Percentiles rank a stretch among this genome's conserved stretches.
These are phyloP conservation scores for Mucor saturninus DNA, from an alignment of 371 early-diverging fungal genomes.

Conservation along the genomic window DNA sequence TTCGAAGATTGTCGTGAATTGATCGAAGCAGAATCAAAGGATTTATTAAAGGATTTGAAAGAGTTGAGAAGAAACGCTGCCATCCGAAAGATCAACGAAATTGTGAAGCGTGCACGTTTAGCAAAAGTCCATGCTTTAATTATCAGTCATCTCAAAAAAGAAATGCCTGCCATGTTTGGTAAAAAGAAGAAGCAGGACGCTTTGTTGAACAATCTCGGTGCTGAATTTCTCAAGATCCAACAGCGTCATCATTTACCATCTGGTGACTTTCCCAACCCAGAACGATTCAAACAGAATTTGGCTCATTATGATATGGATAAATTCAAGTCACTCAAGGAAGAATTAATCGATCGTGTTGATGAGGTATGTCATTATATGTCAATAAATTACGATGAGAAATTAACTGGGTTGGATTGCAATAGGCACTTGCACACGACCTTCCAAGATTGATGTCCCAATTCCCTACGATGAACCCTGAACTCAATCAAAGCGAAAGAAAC, in stretches of 20 bases:
- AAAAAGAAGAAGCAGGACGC: constrained; percentile 78
- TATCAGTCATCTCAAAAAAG: constrained; percentile 75
- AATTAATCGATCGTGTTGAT: constrained; percentile 61
- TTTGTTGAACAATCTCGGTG: constrained; percentile 70
- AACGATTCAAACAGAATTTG: constrained; percentile 64
- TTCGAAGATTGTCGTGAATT: constrained; percentile 77
- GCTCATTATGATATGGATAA: constrained; percentile 77
- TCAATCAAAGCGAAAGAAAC: constrained; percentile 36
- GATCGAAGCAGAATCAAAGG: constrained; percentile 77
- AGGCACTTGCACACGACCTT: constrained; percentile 38
- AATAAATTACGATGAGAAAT: background rate
- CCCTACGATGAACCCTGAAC: constrained; percentile 42
- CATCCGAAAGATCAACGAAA: constrained; percentile 86
- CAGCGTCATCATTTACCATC: constrained; percentile 69
- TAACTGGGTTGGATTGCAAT: background rate
- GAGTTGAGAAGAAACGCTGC: constrained; percentile 80
- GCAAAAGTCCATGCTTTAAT: constrained; percentile 83
- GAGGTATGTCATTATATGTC: constrained; percentile 35
- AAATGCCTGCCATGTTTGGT: constrained; percentile 84
- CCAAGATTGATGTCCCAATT: constrained; percentile 45
- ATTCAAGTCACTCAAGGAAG: constrained; percentile 73
- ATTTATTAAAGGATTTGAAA: constrained; percentile 74
- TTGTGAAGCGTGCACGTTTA: constrained; percentile 84
- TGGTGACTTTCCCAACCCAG: constrained; percentile 77
- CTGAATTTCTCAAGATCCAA: constrained; percentile 78